Conservation (phyloP, 108 stramenopile genomes). For the Cylindrotheca closterium region DNA sequence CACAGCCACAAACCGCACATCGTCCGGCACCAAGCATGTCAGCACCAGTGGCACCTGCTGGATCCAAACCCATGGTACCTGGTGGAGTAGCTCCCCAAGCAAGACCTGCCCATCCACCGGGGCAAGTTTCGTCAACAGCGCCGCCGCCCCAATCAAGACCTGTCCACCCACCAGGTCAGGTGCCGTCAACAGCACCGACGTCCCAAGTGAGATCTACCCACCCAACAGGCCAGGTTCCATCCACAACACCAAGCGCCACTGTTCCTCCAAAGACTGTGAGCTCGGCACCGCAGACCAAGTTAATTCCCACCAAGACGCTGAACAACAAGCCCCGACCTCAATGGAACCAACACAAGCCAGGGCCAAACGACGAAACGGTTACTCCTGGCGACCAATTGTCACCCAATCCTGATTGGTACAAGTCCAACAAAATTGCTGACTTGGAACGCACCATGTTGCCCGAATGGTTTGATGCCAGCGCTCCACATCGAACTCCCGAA, state of each 20-base stretch:
- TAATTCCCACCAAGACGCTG: slow-evolving; percentile 30
- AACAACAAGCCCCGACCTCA: slow-evolving; percentile 41
- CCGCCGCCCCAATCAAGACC: not conserved
- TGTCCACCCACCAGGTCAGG: not conserved
- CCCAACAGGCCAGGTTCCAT: too few relatives aligned
- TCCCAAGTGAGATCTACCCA: not conserved
- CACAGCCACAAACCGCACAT: slow-evolving; percentile 3
- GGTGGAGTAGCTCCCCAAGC: not conserved
- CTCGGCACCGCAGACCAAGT: slow-evolving; percentile 15
- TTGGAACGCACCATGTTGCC: slow-evolving; percentile 71
- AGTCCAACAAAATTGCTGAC: slow-evolving; percentile 49
- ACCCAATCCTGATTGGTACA: slow-evolving; percentile 72
- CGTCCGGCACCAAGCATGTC: slow-evolving; percentile 13
- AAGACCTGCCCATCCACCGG: not conserved
- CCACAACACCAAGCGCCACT: too few relatives aligned
- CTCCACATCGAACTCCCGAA: slow-evolving; percentile 67
- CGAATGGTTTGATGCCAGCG: slow-evolving; percentile 84
- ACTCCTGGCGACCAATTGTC: slow-evolving; percentile 32
- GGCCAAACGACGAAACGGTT: slow-evolving; percentile 49
- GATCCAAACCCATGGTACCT: too few relatives aligned
- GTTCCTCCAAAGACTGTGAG: slow-evolving; percentile 16
- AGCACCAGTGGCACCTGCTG: too few relatives aligned
- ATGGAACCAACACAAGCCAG: slow-evolving; percentile 51
- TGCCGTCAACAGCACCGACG: not conserved
- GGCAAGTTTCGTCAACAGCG: not conserved